Evolutionary conservation across 176 grass and related monocot species (phyloP).

Genomic region (Carex scoparia): DNA sequence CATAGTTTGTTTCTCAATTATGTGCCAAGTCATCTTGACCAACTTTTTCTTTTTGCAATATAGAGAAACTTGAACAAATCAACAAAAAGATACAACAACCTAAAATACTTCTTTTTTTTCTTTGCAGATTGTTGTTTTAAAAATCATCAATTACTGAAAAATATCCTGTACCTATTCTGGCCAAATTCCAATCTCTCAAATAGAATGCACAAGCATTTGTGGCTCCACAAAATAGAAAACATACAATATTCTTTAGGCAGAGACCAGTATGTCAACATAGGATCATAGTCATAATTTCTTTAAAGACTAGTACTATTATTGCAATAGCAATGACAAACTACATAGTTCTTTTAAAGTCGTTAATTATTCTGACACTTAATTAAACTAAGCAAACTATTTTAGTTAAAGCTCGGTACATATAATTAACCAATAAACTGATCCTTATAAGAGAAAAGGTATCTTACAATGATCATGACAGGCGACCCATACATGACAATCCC

Average conservation of each 20-base stretch:
- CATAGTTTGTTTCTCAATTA: too few relatives aligned
- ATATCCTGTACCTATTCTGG: slow-evolving; percentile 1
- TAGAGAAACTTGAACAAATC: too few relatives aligned
- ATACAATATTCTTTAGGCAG: background rate
- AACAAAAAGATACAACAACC: too few relatives aligned
- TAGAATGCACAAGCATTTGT: too few relatives aligned
- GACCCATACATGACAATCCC: slow-evolving; percentile 43
- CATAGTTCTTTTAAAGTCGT: background rate
- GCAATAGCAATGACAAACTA: background rate
- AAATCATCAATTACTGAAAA: slow-evolving; percentile 12
- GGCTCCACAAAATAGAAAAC: too few relatives aligned
- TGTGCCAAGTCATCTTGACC: too few relatives aligned
- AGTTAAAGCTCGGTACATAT: background rate
- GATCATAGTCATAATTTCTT: background rate
- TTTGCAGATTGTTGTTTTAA: too few relatives aligned
- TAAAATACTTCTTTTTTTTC: too few relatives aligned
- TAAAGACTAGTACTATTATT: background rate
- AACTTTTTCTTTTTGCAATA: too few relatives aligned
- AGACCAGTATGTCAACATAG: background rate
- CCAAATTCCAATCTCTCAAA: background rate
- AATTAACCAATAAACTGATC: background rate
- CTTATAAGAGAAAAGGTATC: background rate
- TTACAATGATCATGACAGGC: slow-evolving; percentile 63
- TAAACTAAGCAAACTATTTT: background rate
- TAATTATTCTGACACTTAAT: background rate